phyloP scores from a whole-genome alignment of 768 basidiomycete species.

The Suillus fuscotomentosus region DNA sequence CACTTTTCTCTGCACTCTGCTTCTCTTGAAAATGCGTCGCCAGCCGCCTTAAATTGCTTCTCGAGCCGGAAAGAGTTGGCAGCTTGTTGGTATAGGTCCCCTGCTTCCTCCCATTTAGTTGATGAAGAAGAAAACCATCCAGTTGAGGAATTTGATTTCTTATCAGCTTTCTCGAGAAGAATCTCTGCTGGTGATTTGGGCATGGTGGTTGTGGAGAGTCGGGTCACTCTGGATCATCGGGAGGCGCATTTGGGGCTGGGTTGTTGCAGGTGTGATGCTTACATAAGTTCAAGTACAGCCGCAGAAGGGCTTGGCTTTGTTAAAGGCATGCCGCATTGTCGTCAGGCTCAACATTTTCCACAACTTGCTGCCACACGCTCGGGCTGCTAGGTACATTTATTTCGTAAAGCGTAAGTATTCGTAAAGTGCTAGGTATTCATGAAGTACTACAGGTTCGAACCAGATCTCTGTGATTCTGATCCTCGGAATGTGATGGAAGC shows the following conservation, averaged over 20 bases:
- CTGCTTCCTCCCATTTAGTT: slow-evolving; percentile 91
- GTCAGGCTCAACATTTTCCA: neutral
- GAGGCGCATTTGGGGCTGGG: neutral
- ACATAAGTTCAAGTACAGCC: neutral
- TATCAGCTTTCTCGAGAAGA: slow-evolving; percentile 86
- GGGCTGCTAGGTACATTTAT: neutral
- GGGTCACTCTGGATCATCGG: slow-evolving; percentile 12
- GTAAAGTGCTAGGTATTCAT: neutral
- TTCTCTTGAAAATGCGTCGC: slow-evolving; percentile 89
- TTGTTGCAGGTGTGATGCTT: neutral
- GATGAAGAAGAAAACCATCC: slow-evolving; percentile 88
- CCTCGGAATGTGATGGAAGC: neutral
- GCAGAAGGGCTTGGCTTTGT: neutral
- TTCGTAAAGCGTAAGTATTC: neutral
- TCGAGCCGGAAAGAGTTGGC: slow-evolving; percentile 93
- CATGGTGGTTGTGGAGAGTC: slow-evolving; percentile 46
- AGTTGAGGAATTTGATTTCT: slow-evolving; percentile 79
- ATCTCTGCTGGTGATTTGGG: slow-evolving; percentile 76
- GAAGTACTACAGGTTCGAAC: neutral
- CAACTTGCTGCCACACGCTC: neutral
- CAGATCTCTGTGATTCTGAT: neutral
- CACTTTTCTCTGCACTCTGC: slow-evolving; percentile 91
- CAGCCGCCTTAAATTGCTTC: slow-evolving; percentile 88
- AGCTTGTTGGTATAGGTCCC: slow-evolving; percentile 92
- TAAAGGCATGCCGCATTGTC: neutral